Base-by-base conservation (phyloP, 352 stramenopile genomes). In the Paralagenidium karlingii region DNA sequence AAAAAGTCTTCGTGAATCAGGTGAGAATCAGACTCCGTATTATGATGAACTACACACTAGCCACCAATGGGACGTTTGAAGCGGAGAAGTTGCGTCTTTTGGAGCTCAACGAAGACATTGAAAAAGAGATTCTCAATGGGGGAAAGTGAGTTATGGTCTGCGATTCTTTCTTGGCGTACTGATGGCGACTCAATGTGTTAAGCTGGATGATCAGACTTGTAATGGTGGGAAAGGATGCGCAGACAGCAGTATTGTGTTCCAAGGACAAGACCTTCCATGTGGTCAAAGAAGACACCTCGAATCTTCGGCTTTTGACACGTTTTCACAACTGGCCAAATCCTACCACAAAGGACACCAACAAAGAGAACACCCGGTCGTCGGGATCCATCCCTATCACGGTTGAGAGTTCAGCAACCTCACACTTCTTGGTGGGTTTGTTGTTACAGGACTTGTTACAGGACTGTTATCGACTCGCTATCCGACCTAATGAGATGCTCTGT, bases 281-380 rank as follows among this genome's bases (percentile, higher is more conserved):
- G 15, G 68, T 63, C 25, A 87, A 86, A 24, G 77, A 91, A 34
- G 75, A 87, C 34, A 87, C 69, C 30, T 88, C 71, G 9, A 91
- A 91, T 36, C 46, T 87, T 30, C 71, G 75, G 3, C 47, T 91
- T 15, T 38, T 91, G 3, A 86, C 70, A 11, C 56, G 55, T 8
- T 63, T 85, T 42, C 67, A 38, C 18, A 16, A 74, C 21, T 88
- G 74, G 74, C 55, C 34, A 11, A n/a, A n/a, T n/a, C n/a, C n/a
- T n/a, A 48, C 44, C 9, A 32, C 38, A 6, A 54, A 79, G 10
- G 27, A 57, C 29, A 51, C 40, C 0, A 22, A 25, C 1, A 40
- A 16, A 18, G 50, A 50, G 32, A 40, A 43, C 18, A 58, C 47
- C 7, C 19, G 22, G 22, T 8, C 7, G 30, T 22, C 3, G 8